These are phyloP conservation scores for Angomonas ambiguus DNA, from an alignment of 208 protist genomes.

Conservation along the genomic window DNA sequence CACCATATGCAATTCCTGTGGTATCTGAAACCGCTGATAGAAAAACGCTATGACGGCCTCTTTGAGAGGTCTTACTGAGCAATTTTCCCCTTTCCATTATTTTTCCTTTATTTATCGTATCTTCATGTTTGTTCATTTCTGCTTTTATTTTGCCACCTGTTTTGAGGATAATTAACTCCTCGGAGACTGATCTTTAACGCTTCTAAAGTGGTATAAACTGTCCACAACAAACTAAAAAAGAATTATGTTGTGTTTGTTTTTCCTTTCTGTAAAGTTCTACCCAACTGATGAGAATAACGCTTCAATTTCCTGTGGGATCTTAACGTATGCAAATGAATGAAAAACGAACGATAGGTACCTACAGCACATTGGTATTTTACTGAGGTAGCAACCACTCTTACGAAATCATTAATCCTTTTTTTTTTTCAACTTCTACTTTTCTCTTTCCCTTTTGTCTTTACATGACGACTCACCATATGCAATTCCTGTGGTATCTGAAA, in stretches of 20 bases:
- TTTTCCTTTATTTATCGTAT: background rate
- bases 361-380: slow-evolving; percentile 1
- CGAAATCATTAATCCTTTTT: background rate
- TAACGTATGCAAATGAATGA: background rate
- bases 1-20: slow-evolving; percentile 10
- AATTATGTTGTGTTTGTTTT: too few species aligned
- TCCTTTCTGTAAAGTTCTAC: too few species aligned
- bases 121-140: background rate
- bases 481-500: slow-evolving; percentile 12
- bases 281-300: slow-evolving; percentile 7
- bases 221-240: too few species aligned
- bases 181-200: too few species aligned
- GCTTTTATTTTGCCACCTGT: background rate
- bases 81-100: slow-evolving; percentile 7
- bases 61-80: background rate
- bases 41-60: slow-evolving; percentile 11
- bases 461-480: slow-evolving; percentile 5
- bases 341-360: slow-evolving; percentile 9
- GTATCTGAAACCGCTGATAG: slow-evolving; percentile 9
- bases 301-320: slow-evolving; percentile 15
- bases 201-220: too few species aligned
- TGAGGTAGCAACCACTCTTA: too few species aligned
- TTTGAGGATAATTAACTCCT: too few species aligned
- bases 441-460: background rate
- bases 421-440: background rate